Evolutionary conservation across 305 asterid genomes (phyloP).

Genomic region (Ruellia speciosa): DNA sequence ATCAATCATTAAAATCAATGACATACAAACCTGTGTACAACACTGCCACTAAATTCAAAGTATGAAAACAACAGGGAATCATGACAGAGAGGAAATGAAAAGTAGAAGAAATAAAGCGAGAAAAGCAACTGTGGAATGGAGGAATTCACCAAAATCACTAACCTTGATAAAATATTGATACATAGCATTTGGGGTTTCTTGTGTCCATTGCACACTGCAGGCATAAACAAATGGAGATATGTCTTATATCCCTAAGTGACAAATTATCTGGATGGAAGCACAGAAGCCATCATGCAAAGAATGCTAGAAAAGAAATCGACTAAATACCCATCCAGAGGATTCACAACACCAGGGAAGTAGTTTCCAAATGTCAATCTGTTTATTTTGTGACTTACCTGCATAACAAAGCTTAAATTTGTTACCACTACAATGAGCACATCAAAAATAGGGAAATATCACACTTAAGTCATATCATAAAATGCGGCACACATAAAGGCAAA

Average conservation of each 20-base stretch:
- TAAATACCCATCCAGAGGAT: constrained; percentile 91
- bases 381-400: constrained; percentile 86
- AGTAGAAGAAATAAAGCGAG: too few relatives aligned
- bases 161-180: constrained; percentile 95
- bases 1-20: too few relatives aligned
- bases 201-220: constrained; percentile 78
- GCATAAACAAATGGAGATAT: constrained; percentile 23
- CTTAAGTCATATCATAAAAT: constrained; percentile 3
- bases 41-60: too few relatives aligned
- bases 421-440: too few relatives aligned
- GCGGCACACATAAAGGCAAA: constrained; percentile 14
- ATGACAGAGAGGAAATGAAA: too few relatives aligned
- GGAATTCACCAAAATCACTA: constrained; percentile 16
- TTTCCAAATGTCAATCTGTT: constrained; percentile 78
- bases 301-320: constrained; percentile 19
- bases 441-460: not conserved
- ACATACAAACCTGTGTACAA: too few relatives aligned
- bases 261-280: constrained; percentile 13
- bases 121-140: constrained; percentile 7
- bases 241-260: constrained; percentile 2
- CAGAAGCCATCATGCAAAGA: too few relatives aligned
- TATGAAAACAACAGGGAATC: too few relatives aligned
- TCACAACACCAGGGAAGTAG: constrained; percentile 78
- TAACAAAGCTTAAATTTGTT: too few relatives aligned
- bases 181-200: constrained; percentile 71